Base-by-base conservation (phyloP, 208 protist species). In the Trypanosoma theileri region DNA sequence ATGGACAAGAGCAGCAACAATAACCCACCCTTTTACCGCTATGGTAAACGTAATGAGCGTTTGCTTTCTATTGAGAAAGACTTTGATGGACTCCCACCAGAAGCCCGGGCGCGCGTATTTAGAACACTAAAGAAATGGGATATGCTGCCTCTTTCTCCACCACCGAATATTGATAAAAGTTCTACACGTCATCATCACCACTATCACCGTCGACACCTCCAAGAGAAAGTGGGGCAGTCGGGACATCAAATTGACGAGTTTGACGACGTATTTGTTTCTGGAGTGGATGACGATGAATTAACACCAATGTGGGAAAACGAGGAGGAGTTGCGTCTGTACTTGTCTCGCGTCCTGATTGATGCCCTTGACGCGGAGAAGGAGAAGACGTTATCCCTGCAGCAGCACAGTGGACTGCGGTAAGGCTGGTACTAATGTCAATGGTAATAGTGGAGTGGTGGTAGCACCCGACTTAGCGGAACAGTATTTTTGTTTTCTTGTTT, bases 51-150 rank as follows among this genome's bases (percentile, higher is more conserved):
- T 46, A 48, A 35, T 31, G 55, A 21, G 35, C 56, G 66, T n/a
- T 58, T 71, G 8, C 51, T 41, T 45, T 13, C 51, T 1, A 71
- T 71, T 53, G 48, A 71, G 17, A 31, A 19, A 16, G 57, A 71
- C 13, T 71, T 71, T 62, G 66, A 62, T 26, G 10, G 56, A 24
- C 17, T 62, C 1, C 66, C 66, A 28, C 1, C 51, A 17, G 41
- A 46, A 31, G 48, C 56, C 22, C 56, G 58, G 0, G 35, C 66
- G 4, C 24, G 42, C n/a, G 52, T 71, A 4, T 60, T 71, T 17
- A 53, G 66, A 22, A 51, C 24, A 51, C 55, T 71, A 19, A 45
- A 53, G 14, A 71, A 71, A 51, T 71, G 66, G 53, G 66, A 71
- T 28, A 71, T 71, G 52, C 35, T 71, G 9, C 66, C 66, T 13